Base-by-base conservation (phyloP, 805 yeast species). In the Spathaspora arborariae region DNA sequence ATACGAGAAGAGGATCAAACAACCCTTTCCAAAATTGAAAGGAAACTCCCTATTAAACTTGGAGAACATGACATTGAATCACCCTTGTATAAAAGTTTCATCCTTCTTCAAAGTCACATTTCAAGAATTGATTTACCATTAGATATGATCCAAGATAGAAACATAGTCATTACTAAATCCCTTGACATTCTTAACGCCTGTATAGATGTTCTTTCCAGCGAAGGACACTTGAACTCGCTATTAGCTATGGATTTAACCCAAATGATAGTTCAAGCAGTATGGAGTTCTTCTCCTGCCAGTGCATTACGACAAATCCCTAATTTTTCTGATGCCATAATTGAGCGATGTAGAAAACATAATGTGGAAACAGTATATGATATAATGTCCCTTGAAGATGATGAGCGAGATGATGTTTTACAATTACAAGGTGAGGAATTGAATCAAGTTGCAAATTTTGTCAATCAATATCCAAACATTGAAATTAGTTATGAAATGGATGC, bases 401-500 rank as follows among this genome's bases (percentile, higher is more conserved):
- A 62, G 47, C 70, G 92, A 45, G 82, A 79, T 44, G 74, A 75
- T 11, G 67, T 91, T 1, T 67, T 92, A 49, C 80, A 78, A 18
- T 13, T 22, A 19, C 64, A 71, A 9, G 61, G 59, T 11, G 79
- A 77, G 2, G 68, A 80, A 50, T 65, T 91, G 55, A 70, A 74
- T 35, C 74, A 72, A 20, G 90, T 92, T 42, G 97, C 97, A 0
- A 80, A 80, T 15, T 94, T 92, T 70, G 96, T 90, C 45, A 94
- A 94, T 64, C 80, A 78, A 51, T 94, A 86, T 63, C 99, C 99
- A 11, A 87, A 86, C 58, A 72, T 94, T 45, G 97, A 92, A 51
- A 57, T 84, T 9, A 68, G 78, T 2, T 84, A 81, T 56, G 72
- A 75, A 27, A 44, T 85, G 4, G 58, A 64, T 8, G 58, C 64